Evolutionary conservation across 352 stramenopile species (phyloP).

Genomic region (Plasmopara muralis): DNA sequence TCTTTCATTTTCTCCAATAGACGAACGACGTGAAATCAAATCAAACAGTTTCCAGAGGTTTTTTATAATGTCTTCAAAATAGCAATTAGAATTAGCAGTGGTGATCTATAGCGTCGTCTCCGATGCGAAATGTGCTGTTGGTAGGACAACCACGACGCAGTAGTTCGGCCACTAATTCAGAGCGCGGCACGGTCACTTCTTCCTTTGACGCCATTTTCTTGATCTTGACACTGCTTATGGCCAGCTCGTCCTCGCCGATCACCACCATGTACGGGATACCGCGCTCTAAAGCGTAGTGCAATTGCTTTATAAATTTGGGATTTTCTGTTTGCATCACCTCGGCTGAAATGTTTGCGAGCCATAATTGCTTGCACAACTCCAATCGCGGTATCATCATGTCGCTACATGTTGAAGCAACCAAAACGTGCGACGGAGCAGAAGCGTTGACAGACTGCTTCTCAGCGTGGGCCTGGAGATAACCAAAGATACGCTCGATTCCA

Average conservation of each 20-base stretch:
- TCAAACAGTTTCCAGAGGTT: no score
- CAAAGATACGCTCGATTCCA: slow-evolving; percentile 98
- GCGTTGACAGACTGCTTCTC: slow-evolving; percentile 43
- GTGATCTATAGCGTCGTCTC: slow-evolving; percentile 6
- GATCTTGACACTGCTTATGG: slow-evolving; percentile 92
- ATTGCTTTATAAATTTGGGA: slow-evolving; percentile 96
- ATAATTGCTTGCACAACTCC: slow-evolving; percentile 79
- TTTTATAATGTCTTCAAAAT: no score
- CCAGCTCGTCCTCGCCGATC: slow-evolving; percentile 93
- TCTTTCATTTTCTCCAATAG: no score
- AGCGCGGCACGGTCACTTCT: slow-evolving; percentile 71
- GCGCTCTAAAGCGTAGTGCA: slow-evolving; percentile 92
- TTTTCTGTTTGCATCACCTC: slow-evolving; percentile 95
- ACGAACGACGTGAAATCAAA: no score
- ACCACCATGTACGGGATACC: slow-evolving; percentile 97
- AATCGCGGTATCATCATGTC: slow-evolving; percentile 55
- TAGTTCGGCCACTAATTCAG: slow-evolving; percentile 67
- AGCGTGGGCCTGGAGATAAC: slow-evolving; percentile 93
- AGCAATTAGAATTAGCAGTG: no score
- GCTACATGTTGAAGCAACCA: slow-evolving; percentile 90
- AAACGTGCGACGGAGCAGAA: slow-evolving; percentile 74
- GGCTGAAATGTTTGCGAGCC: slow-evolving; percentile 90
- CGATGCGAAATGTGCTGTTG: slow-evolving; percentile 67
- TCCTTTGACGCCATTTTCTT: slow-evolving; percentile 95
- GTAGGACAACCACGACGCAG: slow-evolving; percentile 59